phyloP scores from a whole-genome alignment of 1,139 yeast species.

The Pichia sp. region DNA sequence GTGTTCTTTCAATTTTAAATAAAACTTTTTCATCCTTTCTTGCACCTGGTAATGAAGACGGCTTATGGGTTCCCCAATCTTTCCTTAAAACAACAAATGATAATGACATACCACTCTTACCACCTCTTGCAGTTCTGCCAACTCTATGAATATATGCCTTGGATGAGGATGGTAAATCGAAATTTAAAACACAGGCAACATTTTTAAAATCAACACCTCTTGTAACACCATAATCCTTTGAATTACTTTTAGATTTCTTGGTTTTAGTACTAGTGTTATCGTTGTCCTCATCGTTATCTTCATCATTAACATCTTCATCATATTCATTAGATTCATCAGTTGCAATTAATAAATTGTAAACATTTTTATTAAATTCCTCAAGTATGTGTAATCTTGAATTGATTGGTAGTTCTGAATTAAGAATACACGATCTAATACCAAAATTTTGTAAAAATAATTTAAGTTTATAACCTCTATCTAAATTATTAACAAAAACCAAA shows the following conservation, averaged over 20 bases:
- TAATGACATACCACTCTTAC: slow-evolving; percentile 89
- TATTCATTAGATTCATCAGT: slow-evolving; percentile 80
- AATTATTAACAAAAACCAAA: slow-evolving; percentile 82
- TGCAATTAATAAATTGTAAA: slow-evolving; percentile 82
- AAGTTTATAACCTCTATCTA: slow-evolving; percentile 91
- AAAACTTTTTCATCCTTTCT: slow-evolving; percentile 84
- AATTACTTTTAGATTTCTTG: slow-evolving; percentile 31
- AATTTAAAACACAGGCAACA: slow-evolving; percentile 93
- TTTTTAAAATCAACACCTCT: slow-evolving; percentile 96
- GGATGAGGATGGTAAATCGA: slow-evolving; percentile 88
- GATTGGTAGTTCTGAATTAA: slow-evolving; percentile 88
- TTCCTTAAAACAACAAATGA: slow-evolving; percentile 84
- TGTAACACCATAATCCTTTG: slow-evolving; percentile 82
- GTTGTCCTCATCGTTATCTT: slow-evolving; percentile 35
- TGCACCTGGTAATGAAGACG: slow-evolving; percentile 64
- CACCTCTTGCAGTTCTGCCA: slow-evolving; percentile 98
- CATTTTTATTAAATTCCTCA: slow-evolving; percentile 88
- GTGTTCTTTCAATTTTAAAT: slow-evolving; percentile 69
- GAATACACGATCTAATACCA: slow-evolving; percentile 81
- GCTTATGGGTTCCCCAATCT: slow-evolving; percentile 85
- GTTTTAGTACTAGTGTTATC: slow-evolving; percentile 9
- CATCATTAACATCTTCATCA: slow-evolving; percentile 46
- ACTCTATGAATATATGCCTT: slow-evolving; percentile 89
- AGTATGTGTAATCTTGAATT: slow-evolving; percentile 93
- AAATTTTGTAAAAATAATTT: slow-evolving; percentile 90